Evolutionary conservation across 768 basidiomycete genomes (phyloP).

Genomic region (Epithele typhae): DNA sequence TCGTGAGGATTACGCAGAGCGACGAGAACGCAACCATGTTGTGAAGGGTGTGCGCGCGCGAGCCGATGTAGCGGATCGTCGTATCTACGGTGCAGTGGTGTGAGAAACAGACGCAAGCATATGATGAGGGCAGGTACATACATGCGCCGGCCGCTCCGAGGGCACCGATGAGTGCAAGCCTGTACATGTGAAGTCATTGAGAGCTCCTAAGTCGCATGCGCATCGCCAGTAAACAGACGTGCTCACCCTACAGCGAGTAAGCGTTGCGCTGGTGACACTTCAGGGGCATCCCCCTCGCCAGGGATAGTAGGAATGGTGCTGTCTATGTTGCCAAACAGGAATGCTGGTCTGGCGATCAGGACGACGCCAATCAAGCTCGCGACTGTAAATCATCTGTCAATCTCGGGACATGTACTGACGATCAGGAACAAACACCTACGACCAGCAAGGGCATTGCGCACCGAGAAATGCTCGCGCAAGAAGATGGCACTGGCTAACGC

Average conservation of each 20-base stretch:
- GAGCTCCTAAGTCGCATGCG: too few species aligned
- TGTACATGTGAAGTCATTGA: slow-evolving; percentile 20
- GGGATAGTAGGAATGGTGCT: background rate
- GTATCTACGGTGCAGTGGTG: too few species aligned
- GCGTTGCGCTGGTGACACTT: slow-evolving; percentile 33
- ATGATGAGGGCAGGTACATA: too few species aligned
- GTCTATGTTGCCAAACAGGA: slow-evolving; percentile 53
- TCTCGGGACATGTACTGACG: background rate
- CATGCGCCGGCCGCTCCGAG: slow-evolving; percentile 64
- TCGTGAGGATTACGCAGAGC: slow-evolving; percentile 43
- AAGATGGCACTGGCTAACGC: slow-evolving; percentile 59
- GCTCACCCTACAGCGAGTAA: slow-evolving; percentile 57
- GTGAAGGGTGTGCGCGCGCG: slow-evolving; percentile 72
- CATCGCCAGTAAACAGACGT: background rate
- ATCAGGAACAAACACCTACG: slow-evolving; percentile 29
- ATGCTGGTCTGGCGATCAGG: slow-evolving; percentile 74
- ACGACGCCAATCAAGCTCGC: slow-evolving; percentile 73
- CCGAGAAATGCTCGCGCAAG: slow-evolving; percentile 54
- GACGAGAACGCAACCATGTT: slow-evolving; percentile 62
- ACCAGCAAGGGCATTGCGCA: slow-evolving; percentile 52
- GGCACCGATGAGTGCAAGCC: slow-evolving; percentile 64
- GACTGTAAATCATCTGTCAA: slow-evolving; percentile 29
- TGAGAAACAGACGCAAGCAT: background rate
- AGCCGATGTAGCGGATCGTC: slow-evolving; percentile 65
- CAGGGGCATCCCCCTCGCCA: slow-evolving; percentile 4